Base-by-base conservation (phyloP, 2,329 filamentous ascomycete species). In the Fusarium nanum region DNA sequence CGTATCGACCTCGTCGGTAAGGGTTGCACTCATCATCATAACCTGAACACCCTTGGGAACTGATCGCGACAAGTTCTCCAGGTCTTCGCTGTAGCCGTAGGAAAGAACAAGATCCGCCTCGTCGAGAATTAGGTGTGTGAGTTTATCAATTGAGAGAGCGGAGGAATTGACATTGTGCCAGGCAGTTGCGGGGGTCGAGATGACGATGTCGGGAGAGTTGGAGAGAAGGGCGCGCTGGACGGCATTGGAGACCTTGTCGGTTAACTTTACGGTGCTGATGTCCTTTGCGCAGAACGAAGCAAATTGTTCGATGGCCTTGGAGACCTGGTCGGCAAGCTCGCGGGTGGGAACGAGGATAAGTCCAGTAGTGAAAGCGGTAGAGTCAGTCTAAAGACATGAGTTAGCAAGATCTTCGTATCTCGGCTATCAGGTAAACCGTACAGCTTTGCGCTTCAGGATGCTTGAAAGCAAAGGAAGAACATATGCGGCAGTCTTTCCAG, bases 401-500 rank as follows among this genome's bases (percentile, higher is more conserved):
- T 73, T 54, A 73, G 67, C 28, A 50, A 52, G 54, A 11, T 14
- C 44, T 34, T 25, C 12, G 7, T 45, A 54, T 8, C 18, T 45
- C 20, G 11, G 7, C 41, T 28, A 25, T 42, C 8, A 14, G 18
- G 8, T 22, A 34, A 30, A 14, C 70, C 82, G 20, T 79, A 91
- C 89, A 74, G 87, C 81, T 81, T 97, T 97, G 71, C 89, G 88
- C 77, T 91, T 92, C 59, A 99, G 83, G 67, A 97, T 92, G 37
- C 88, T 88, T 73, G 97, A 92, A 18, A 99, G 82, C n/a, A 97
- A 87, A 3, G 96, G 96, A 44, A 99, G 86, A 9, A 97, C 84
- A 78, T 98, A 98, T 52, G 96, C 95, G n/a, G 93, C 93, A 13
- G 96, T 99, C 85, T 99, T 99, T 73, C 96, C 96, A 6, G 94